A percentile compares a stretch with the other conserved stretches of the same genome.
Evolutionary conservation across 192 early-diverging fungal genomes (phyloP).

Genomic region (Podochytrium sp.): DNA sequence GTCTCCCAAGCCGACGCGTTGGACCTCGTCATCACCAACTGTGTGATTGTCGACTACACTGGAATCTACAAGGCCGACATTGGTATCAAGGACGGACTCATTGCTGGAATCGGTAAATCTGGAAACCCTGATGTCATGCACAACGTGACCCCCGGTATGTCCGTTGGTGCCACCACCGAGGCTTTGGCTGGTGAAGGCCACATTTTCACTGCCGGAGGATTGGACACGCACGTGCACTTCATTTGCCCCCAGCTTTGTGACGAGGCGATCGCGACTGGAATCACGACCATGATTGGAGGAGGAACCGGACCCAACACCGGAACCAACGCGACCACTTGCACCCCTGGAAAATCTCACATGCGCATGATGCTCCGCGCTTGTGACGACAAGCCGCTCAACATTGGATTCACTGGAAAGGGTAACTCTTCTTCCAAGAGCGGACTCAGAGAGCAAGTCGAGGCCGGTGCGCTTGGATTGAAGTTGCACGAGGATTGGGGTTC

Average conservation of each 20-base stretch:
- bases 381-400: conserved; percentile 87
- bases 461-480: conserved; percentile 85
- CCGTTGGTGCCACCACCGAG: conserved; percentile 87
- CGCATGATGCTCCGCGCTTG: conserved; percentile 90
- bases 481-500: conserved; percentile 53
- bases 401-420: conserved; percentile 97
- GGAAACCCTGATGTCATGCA: conserved; percentile 99
- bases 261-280: conserved; percentile 66
- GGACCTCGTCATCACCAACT: conserved; percentile 96
- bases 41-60: conserved; percentile 87
- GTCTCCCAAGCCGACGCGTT: conserved; percentile 72
- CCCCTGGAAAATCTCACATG: conserved; percentile 80
- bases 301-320: conserved; percentile 97
- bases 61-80: conserved; percentile 99
- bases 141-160: conserved; percentile 86
- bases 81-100: conserved; percentile 84
- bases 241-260: conserved; percentile 90
- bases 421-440: conserved; percentile 72
- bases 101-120: conserved; percentile 91
- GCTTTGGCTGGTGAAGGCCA: conserved; percentile 88
- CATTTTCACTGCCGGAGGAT: conserved; percentile 91
- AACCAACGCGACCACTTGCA: conserved; percentile 96
- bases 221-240: conserved; percentile 95
- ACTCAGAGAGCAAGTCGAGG: conserved; percentile 80
- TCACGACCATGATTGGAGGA: conserved; percentile 86